Evolutionary conservation across 108 stramenopile species (phyloP).

Genomic region (Cyclotella baltica): DNA sequence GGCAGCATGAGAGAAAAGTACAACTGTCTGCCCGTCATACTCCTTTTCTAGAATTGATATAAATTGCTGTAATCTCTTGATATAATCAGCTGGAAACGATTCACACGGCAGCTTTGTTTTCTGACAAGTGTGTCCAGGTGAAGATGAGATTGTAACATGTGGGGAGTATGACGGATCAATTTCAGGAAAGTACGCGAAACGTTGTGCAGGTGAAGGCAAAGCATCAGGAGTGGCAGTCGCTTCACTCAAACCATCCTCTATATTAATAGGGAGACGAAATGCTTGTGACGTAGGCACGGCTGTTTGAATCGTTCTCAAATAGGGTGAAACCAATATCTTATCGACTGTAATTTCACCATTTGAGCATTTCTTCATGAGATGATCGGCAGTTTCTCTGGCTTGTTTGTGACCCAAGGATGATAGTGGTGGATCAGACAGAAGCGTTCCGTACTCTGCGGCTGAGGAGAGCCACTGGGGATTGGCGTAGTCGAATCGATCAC

Average conservation of each 20-base stretch:
- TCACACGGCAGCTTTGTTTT: conserved; percentile 45
- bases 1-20: conserved; percentile 48
- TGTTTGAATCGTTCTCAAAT: conserved; percentile 50
- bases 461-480: conserved; percentile 57
- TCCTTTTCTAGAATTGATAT: conserved; percentile 18
- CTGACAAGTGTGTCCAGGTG: conserved; percentile 37
- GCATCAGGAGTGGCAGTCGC: conserved; percentile 40
- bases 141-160: conserved; percentile 17
- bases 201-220: conserved; percentile 28
- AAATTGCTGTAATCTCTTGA: conserved; percentile 32
- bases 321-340: conserved; percentile 50
- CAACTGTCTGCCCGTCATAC: conserved; percentile 28
- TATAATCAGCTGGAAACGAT: conserved; percentile 35
- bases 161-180: conserved; percentile 34
- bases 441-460: conserved; percentile 25
- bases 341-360: not conserved
- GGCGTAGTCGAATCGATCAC: conserved; percentile 86
- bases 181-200: conserved; percentile 49
- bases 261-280: conserved; percentile 32
- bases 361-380: conserved; percentile 15
- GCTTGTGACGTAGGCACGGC: conserved; percentile 38
- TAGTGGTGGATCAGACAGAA: conserved; percentile 71
- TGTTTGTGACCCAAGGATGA: conserved; percentile 75
- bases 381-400: conserved; percentile 70
- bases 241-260: conserved; percentile 47